Base-by-base conservation (phyloP, 2,329 filamentous ascomycete genomes). In the Mollisia scopiformis region DNA sequence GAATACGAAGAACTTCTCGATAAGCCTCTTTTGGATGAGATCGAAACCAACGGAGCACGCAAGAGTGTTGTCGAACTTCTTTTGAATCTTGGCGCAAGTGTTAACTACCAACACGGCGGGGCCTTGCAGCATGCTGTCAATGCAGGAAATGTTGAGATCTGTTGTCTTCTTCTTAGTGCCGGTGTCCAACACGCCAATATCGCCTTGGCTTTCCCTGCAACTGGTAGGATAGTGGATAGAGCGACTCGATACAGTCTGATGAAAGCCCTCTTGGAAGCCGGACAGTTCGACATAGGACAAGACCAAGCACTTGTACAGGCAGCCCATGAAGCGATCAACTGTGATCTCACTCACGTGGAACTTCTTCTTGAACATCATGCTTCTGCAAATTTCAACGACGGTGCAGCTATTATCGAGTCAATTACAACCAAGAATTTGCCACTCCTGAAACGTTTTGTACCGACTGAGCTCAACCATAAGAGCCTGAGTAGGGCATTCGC, bases 401-500 rank as follows among this genome's bases (percentile, higher is more conserved):
- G 52, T 25, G 52, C 52, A 41, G 52, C 33, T 16, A 35, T 55
- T 41, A 10, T 43, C 30, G 31, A 27, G 33, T 55, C 52, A 55
- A 55, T 55, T n/a, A 33, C 27, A n/a, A 55, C 52, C 4, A 43
- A 27, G 33, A 55, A 55, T 41, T 30, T 55, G 33, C 52, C 52
- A 39, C 52, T 55, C 35, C 43, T 41, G 35, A 43, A 27, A 55
- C 31, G 52, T 28, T 55, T 55, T 21, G n/a, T 41, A n/a, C 8
- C 19, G 21, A 41, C 52, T n/a, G 23, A 39, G 13, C 52, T 55
- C 14, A 39, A 55, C 6, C 25, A 55, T 23, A 43, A 39, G 33
- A 55, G 33, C n/a, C 35, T 55, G n/a, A 14, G 13, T 10, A 25
- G 43, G 27, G 52, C 33, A 28, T 55, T 55, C 30, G 13, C 52